Evolutionary conservation across 257 asterid species (phyloP).

Genomic region (Jasminum sambac): DNA sequence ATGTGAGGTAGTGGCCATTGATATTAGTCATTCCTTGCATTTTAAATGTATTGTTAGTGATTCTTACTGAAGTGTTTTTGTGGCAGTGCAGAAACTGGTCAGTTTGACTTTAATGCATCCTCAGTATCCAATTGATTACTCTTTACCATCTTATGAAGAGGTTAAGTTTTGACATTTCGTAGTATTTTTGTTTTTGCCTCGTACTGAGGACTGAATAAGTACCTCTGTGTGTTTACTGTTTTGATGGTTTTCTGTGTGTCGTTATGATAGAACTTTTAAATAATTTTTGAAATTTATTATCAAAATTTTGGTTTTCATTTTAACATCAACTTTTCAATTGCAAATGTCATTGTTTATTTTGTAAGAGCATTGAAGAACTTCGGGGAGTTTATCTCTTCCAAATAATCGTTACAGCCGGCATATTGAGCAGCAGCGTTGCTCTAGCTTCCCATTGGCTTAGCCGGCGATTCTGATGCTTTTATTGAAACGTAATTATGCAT

Average conservation of each 20-base stretch:
- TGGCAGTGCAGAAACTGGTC: slow-evolving; percentile 73
- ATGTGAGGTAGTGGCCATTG: neutral
- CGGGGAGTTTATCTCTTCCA: neutral
- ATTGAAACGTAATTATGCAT: neutral
- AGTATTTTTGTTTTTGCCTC: slow-evolving; percentile 2
- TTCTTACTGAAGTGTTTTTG: slow-evolving; percentile 27
- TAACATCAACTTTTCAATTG: too few relatives aligned
- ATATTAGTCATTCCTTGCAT: neutral
- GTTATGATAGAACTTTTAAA: neutral
- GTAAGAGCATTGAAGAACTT: neutral
- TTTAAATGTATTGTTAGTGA: neutral
- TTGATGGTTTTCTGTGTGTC: neutral
- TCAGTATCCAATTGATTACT: slow-evolving; percentile 68
- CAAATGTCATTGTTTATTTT: too few relatives aligned
- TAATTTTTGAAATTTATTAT: neutral
- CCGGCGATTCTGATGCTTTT: neutral
- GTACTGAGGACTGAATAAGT: slow-evolving; percentile 8
- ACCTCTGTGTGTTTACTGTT: slow-evolving; percentile 8
- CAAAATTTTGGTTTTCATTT: too few relatives aligned
- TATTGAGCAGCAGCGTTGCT: neutral
- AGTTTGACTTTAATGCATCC: slow-evolving; percentile 77
- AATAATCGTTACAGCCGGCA: neutral
- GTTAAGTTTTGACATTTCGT: slow-evolving; percentile 32
- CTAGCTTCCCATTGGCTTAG: neutral
- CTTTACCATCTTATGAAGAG: slow-evolving; percentile 85